Percentiles rank a stretch among this genome's conserved stretches.
These are phyloP conservation scores for Beauveria asiatica DNA, from an alignment of 2,329 filamentous ascomycete species.

Conservation along the genomic window DNA sequence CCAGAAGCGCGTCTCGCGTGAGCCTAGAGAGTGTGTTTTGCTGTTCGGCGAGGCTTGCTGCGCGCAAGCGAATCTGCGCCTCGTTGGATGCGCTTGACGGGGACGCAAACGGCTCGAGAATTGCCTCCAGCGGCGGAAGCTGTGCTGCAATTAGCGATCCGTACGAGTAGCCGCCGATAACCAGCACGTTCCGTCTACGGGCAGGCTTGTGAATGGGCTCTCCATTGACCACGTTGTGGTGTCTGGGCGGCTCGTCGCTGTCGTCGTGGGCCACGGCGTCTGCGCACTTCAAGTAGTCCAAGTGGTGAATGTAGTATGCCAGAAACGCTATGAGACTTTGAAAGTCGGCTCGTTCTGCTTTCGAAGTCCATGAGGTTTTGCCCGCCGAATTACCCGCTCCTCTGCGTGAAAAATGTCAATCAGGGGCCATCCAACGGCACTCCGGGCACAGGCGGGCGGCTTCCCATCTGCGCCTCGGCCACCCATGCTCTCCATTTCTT, in stretches of 20 bases:
- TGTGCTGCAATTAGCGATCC: conserved; percentile 73
- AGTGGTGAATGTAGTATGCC: conserved; percentile 58
- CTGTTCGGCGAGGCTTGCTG: conserved; percentile 57
- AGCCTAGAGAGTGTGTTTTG: conserved; percentile 42
- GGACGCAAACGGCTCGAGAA: conserved; percentile 51
- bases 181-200: conserved; percentile 26
- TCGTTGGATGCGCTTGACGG: conserved; percentile 48
- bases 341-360: conserved; percentile 75
- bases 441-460: not conserved
- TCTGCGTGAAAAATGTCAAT: conserved; percentile 35
- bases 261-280: not conserved
- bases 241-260: not conserved
- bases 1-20: conserved; percentile 24
- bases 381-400: conserved; percentile 69
- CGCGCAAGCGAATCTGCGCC: conserved; percentile 62
- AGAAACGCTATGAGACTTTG: conserved; percentile 74
- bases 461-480: not conserved
- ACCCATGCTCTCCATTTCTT: conserved; percentile 15
- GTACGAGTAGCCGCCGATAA: conserved; percentile 83
- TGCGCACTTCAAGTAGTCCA: conserved; percentile 33
- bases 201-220: not conserved
- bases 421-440: not conserved
- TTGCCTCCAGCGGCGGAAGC: conserved; percentile 53
- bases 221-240: not conserved
- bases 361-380: conserved; percentile 79